Percentiles rank a stretch among this genome's conserved stretches.
Conservation (phyloP, 176 grass and related monocot species). For the Chloris gayana region DNA sequence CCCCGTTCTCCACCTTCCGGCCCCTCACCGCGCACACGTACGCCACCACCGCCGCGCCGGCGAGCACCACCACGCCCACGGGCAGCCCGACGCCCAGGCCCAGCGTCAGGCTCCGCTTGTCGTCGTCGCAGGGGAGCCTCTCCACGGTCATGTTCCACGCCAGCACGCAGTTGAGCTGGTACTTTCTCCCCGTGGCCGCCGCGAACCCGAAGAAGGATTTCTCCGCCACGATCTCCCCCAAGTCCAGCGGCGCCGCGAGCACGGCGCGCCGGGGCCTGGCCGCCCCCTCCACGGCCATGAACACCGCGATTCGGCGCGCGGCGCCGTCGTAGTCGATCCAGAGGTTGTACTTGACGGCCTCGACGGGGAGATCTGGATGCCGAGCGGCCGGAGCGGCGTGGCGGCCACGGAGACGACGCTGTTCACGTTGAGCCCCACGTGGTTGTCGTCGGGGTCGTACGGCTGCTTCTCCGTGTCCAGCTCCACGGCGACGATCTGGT, state of each 20-base stretch:
- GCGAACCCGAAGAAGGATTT: conserved; percentile 79
- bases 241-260: conserved; percentile 59
- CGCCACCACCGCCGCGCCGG: conserved; percentile 11
- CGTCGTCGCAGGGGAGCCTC: conserved; percentile 40
- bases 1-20: conserved; percentile 32
- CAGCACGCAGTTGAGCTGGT: conserved; percentile 95
- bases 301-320: conserved; percentile 45
- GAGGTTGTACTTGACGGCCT: conserved; percentile 55
- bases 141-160: conserved; percentile 88
- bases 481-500: conserved; percentile 81
- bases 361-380: conserved; percentile 63
- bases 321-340: conserved; percentile 88
- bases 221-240: conserved; percentile 36
- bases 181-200: conserved; percentile 59
- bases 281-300: conserved; percentile 35
- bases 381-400: conserved; percentile 38
- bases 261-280: conserved; percentile 37
- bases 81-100: conserved; percentile 51
- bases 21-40: conserved; percentile 40
- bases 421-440: conserved; percentile 85
- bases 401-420: conserved; percentile 58
- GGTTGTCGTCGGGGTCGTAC: conserved; percentile 82
- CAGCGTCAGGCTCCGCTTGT: background rate
- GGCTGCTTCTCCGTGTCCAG: conserved; percentile 76
- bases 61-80: background rate